Evolutionary conservation across 495 filamentous ascomycete species (phyloP).

Genomic region (Aspergillus nidulans): DNA sequence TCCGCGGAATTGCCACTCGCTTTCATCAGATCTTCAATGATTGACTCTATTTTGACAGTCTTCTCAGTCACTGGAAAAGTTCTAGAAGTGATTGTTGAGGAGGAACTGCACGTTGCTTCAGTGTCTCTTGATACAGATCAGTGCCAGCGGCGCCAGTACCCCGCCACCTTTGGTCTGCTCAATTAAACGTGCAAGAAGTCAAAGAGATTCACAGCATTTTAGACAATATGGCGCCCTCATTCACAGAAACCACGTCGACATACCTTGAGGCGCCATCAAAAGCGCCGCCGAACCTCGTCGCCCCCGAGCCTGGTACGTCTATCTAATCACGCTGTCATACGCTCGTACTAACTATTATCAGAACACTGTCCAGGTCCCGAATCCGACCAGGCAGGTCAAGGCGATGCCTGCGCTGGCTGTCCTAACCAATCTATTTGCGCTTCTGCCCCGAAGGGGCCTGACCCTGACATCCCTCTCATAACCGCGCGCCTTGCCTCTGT

Average conservation of each 20-base stretch:
- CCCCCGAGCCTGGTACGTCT: conserved; percentile 74
- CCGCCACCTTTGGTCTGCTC: not conserved
- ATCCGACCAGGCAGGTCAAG: conserved; percentile 76
- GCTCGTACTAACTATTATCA: conserved; percentile 14
- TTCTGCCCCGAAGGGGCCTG: conserved; percentile 88
- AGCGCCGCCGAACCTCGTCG: conserved; percentile 72
- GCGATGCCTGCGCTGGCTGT: conserved; percentile 86
- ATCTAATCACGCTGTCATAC: not conserved
- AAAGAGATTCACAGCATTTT: not conserved
- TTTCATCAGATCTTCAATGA: not conserved
- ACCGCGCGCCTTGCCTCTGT: conserved; percentile 75
- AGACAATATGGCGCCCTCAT: conserved; percentile 58
- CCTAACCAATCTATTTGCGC: conserved; percentile 96
- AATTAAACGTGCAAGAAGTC: not conserved
- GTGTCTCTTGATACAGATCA: not conserved
- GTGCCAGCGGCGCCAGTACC: not conserved
- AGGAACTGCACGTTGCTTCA: no score
- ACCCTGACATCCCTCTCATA: conserved; percentile 88
- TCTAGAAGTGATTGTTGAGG: no score
- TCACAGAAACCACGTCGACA: conserved; percentile 63
- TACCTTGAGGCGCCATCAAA: conserved; percentile 67
- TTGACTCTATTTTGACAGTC: no score
- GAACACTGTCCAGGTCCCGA: conserved; percentile 96
- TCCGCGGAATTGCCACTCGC: conserved; percentile 5
- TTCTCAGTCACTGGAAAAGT: no score